Conservation (phyloP, 306 rosid genomes). For the Sphenostylis stenocarpa region DNA sequence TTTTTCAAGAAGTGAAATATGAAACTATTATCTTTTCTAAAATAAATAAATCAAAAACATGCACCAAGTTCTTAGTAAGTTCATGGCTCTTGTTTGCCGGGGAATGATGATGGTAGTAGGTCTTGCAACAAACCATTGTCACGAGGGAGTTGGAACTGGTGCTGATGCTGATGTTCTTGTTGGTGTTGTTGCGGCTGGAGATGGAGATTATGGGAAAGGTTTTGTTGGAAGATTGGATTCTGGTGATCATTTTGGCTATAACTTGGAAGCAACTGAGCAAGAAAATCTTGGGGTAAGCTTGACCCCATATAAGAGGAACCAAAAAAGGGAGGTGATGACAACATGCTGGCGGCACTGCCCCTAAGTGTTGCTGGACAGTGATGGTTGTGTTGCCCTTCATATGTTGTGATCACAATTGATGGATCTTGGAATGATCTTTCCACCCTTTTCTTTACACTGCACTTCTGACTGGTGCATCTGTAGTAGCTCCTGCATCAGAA, state of each 20-base stretch:
- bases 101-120: slow-evolving; percentile 59
- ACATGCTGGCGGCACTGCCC: slow-evolving; percentile 57
- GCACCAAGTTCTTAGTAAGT: neutral
- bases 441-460: slow-evolving; percentile 78
- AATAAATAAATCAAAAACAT: slow-evolving; percentile 2
- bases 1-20: neutral
- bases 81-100: slow-evolving; percentile 52
- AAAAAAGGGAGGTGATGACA: slow-evolving; percentile 48
- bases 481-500: slow-evolving; percentile 69
- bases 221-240: slow-evolving; percentile 44
- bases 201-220: slow-evolving; percentile 26
- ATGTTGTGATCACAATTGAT: slow-evolving; percentile 74
- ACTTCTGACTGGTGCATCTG: slow-evolving; percentile 84
- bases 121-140: slow-evolving; percentile 75
- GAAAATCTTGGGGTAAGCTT: slow-evolving; percentile 55
- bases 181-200: neutral
- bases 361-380: slow-evolving; percentile 81
- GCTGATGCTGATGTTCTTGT: slow-evolving; percentile 8
- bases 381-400: slow-evolving; percentile 90
- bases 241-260: slow-evolving; percentile 41
- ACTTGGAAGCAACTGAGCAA: slow-evolving; percentile 64
- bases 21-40: neutral
- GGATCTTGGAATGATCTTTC: slow-evolving; percentile 86
- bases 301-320: slow-evolving; percentile 42
- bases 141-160: slow-evolving; percentile 46